Evolutionary conservation across 345 rosid genomes (phyloP).

Genomic region (Linum usitatissimum): DNA sequence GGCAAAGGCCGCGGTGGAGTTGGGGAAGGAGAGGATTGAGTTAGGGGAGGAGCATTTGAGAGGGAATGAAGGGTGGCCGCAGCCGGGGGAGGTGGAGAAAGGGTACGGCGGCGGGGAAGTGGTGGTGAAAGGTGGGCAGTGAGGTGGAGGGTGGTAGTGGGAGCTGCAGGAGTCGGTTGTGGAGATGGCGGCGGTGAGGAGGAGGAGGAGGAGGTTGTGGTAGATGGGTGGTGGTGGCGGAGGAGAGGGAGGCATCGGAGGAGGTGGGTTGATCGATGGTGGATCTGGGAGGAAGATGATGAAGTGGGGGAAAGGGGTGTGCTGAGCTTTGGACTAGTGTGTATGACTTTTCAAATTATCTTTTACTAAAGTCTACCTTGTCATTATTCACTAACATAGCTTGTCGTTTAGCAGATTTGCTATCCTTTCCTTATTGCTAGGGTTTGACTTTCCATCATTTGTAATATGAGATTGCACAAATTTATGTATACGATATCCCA

Average conservation of each 20-base stretch:
- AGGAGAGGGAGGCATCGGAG: constrained; percentile 8
- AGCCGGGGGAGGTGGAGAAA: constrained; percentile 58
- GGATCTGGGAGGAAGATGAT: neutral
- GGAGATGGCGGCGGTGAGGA: constrained; percentile 5
- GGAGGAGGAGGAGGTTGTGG: neutral
- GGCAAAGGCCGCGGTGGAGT: too few species aligned
- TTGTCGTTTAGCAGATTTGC: too few species aligned
- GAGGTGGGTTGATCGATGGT: neutral
- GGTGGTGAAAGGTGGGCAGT: constrained; percentile 59
- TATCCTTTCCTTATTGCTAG: too few species aligned
- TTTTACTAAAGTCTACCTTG: too few species aligned
- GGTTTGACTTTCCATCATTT: too few species aligned
- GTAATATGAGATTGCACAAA: too few species aligned
- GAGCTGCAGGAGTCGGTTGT: neutral
- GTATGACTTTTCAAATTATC: too few species aligned
- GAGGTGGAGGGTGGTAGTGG: constrained; percentile 9
- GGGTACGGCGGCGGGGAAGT: constrained; percentile 48
- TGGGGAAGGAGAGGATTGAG: constrained; percentile 41
- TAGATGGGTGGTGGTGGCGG: too few species aligned
- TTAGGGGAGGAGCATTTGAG: constrained; percentile 54
- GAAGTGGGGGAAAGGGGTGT: too few species aligned
- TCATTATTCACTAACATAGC: too few species aligned
- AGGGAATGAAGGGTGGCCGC: constrained; percentile 75
- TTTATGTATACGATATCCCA: too few species aligned
- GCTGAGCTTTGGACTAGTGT: too few species aligned